Evolutionary conservation across 164 flowering plant genomes (phyloP).

Genomic region (Taxillus chinensis): DNA sequence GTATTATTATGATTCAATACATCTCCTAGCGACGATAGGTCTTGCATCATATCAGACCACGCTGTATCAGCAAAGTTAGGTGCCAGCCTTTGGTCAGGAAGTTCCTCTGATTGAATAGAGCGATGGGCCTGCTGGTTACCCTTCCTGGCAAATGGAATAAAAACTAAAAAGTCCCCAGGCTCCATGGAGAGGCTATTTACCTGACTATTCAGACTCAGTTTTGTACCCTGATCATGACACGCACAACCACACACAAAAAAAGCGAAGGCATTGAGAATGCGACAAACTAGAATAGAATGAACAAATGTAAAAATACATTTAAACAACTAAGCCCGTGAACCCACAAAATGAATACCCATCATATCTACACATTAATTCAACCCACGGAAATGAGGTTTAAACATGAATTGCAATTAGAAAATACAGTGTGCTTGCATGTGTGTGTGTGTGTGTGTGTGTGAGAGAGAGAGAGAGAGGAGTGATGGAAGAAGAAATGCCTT

Average conservation of each 20-base stretch:
- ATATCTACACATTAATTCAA: too few species aligned
- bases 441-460: not conserved
- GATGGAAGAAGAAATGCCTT: constrained; percentile 28
- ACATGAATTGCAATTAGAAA: too few species aligned
- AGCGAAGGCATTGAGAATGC: not conserved
- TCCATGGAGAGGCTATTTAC: constrained; percentile 24
- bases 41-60: constrained; percentile 64
- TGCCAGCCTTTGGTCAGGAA: constrained; percentile 7
- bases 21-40: constrained; percentile 32
- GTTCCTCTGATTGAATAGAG: constrained; percentile 9
- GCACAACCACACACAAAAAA: not conserved
- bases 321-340: too few species aligned
- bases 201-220: constrained; percentile 34
- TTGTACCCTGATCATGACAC: constrained; percentile 42
- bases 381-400: too few species aligned
- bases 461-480: not conserved
- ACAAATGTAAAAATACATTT: too few species aligned
- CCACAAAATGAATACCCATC: too few species aligned
- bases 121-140: constrained; percentile 13
- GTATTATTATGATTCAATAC: constrained; percentile 7
- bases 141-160: constrained; percentile 69
- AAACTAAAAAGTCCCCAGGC: constrained; percentile 54
- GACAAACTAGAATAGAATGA: too few species aligned
- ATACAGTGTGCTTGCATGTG: too few species aligned
- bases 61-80: constrained; percentile 44